Percentiles rank a stretch among this genome's conserved stretches.
Evolutionary conservation across 345 rosid species (phyloP).

Genomic region (Chamaenerion angustifolium): DNA sequence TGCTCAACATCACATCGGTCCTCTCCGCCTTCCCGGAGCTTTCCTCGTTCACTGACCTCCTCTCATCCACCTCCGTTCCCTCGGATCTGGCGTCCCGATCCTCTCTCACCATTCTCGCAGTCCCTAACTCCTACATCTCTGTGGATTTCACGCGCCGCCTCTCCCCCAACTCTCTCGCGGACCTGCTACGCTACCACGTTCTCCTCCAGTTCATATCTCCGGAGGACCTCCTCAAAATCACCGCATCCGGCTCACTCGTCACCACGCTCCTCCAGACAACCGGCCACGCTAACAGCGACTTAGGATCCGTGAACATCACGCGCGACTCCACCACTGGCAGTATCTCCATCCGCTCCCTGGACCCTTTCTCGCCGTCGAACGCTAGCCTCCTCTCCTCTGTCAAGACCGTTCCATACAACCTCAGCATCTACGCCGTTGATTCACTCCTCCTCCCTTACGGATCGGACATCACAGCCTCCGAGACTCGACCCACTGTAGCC

Average conservation of each 20-base stretch:
- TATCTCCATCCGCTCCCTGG: slow-evolving; percentile 37
- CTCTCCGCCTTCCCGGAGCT: slow-evolving; percentile 13
- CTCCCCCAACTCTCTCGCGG: slow-evolving; percentile 44
- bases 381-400: slow-evolving; percentile 47
- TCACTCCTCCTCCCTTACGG: slow-evolving; percentile 55
- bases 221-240: slow-evolving; percentile 45
- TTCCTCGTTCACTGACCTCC: slow-evolving; percentile 24
- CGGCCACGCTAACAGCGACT: slow-evolving; percentile 48
- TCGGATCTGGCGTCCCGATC: slow-evolving; percentile 44
- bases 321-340: slow-evolving; percentile 35
- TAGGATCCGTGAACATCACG: slow-evolving; percentile 67
- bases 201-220: slow-evolving; percentile 63
- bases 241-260: slow-evolving; percentile 38
- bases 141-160: slow-evolving; percentile 52
- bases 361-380: slow-evolving; percentile 31
- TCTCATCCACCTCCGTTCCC: slow-evolving; percentile 35
- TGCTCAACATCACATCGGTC: slow-evolving; percentile 38
- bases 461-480: slow-evolving; percentile 59
- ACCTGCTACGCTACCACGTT: slow-evolving; percentile 80
- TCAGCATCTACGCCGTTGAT: slow-evolving; percentile 50
- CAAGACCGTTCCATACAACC: slow-evolving; percentile 44
- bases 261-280: slow-evolving; percentile 72
- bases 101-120: slow-evolving; percentile 65
- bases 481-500: slow-evolving; percentile 42
- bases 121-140: slow-evolving; percentile 53